Conservation (phyloP, 2,329 filamentous ascomycete species). For the Sarocladium strictum region DNA sequence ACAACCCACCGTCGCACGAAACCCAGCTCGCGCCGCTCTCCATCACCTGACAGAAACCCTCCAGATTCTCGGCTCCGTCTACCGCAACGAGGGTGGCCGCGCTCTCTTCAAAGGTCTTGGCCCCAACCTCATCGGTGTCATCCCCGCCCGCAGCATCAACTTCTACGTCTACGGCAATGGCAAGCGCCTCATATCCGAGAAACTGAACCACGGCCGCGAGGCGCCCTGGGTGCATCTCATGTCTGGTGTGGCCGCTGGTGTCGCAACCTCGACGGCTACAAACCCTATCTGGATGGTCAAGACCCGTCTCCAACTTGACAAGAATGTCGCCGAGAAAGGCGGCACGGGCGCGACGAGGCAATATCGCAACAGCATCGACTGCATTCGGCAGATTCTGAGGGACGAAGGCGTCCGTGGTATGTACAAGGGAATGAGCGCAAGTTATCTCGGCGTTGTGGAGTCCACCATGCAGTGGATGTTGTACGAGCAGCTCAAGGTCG, state of each 20-base stretch:
- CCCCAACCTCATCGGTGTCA: conserved; percentile 82
- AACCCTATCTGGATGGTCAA: conserved; percentile 98
- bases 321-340: conserved; percentile 62
- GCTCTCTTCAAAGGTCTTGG: conserved; percentile 91
- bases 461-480: conserved; percentile 89
- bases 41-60: conserved; percentile 82
- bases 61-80: conserved; percentile 76
- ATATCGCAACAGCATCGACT: conserved; percentile 87
- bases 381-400: conserved; percentile 72
- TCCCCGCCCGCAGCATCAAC: conserved; percentile 85
- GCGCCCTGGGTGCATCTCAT: conserved; percentile 71
- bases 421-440: conserved; percentile 86
- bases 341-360: conserved; percentile 49
- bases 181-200: conserved; percentile 72
- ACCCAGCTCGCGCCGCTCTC: conserved; percentile 57
- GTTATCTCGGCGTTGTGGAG: conserved; percentile 86
- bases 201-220: conserved; percentile 65
- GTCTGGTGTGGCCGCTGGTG: conserved; percentile 70
- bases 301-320: conserved; percentile 87
- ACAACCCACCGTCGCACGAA: conserved; percentile 47
- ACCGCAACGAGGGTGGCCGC: conserved; percentile 73
- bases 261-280: conserved; percentile 83
- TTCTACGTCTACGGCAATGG: conserved; percentile 93
- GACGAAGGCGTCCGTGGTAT: conserved; percentile 76
- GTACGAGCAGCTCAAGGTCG: conserved; percentile 85